Conservation (phyloP, 345 rosid genomes). For the Melaleuca alternifolia region DNA sequence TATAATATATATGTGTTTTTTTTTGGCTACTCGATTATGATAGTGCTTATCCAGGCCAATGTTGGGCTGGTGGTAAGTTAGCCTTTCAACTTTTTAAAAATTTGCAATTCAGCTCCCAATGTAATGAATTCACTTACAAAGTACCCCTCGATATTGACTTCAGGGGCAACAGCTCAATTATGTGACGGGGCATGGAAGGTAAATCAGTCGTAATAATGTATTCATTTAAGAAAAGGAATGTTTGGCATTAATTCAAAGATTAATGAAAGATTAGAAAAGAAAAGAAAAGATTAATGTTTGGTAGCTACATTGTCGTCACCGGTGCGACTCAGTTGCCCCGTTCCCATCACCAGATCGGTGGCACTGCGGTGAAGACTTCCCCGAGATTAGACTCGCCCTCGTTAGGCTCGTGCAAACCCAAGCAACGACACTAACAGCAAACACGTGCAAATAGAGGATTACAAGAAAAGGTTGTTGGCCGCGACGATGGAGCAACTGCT, state of each 20-base stretch:
- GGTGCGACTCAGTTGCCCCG: fast-evolving
- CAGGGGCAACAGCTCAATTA: background rate
- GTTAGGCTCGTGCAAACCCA: background rate
- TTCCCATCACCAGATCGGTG: fast-evolving
- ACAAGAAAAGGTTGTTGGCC: background rate
- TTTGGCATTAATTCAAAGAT: background rate
- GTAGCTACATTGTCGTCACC: no score
- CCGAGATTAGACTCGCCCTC: background rate
- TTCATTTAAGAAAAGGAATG: background rate
- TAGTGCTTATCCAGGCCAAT: background rate
- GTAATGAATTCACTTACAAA: background rate
- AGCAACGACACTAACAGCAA: background rate
- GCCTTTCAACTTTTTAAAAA: background rate
- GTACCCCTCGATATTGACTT: background rate
- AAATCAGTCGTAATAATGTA: background rate
- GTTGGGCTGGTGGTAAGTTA: background rate
- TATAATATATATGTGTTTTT: no score
- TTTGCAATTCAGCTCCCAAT: background rate
- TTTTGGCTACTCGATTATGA: no score
- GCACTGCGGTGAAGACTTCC: background rate
- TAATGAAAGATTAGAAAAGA: background rate
- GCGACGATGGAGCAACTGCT: background rate
- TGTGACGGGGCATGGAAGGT: background rate
- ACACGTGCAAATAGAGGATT: background rate
- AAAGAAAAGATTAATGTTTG: no score